phyloP scores from a whole-genome alignment of 2,329 filamentous ascomycete species.

The Nothophoma quercina region DNA sequence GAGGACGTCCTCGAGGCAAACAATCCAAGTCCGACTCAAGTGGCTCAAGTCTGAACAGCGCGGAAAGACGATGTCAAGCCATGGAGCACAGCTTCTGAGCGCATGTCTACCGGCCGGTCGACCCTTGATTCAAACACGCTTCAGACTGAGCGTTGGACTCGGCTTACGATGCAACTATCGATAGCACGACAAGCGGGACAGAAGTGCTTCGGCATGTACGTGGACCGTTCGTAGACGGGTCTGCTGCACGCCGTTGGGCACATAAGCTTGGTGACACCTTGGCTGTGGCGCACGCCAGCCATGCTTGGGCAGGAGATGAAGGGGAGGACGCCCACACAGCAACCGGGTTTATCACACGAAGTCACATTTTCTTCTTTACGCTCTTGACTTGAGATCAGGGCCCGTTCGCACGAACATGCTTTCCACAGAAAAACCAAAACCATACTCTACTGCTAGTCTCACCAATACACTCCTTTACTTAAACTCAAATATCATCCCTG shows the following conservation, averaged over 20 bases:
- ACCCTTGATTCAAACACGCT: neutral
- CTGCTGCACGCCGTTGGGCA: neutral
- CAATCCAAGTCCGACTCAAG: slow-evolving; percentile 4
- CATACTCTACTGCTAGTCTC: slow-evolving; percentile 10
- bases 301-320: neutral
- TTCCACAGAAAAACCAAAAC: neutral
- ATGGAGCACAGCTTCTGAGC: neutral
- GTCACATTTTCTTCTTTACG: neutral
- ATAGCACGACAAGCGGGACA: neutral
- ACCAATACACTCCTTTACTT: slow-evolving; percentile 17
- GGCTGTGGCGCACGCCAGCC: neutral
- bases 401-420: neutral
- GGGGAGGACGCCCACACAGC: neutral
- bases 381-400: neutral
- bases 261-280: neutral
- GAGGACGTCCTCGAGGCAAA: slow-evolving; percentile 4
- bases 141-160: slow-evolving; percentile 6
- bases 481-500: no score
- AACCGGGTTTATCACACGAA: neutral
- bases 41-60: neutral
- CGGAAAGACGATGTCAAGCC: neutral
- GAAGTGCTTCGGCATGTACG: neutral
- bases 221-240: neutral
- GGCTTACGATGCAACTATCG: slow-evolving; percentile 12
- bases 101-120: neutral